Percentiles rank a stretch among this genome's conserved stretches.
Conservation (phyloP, 495 filamentous ascomycete species). For the Penicillium fimorum region DNA sequence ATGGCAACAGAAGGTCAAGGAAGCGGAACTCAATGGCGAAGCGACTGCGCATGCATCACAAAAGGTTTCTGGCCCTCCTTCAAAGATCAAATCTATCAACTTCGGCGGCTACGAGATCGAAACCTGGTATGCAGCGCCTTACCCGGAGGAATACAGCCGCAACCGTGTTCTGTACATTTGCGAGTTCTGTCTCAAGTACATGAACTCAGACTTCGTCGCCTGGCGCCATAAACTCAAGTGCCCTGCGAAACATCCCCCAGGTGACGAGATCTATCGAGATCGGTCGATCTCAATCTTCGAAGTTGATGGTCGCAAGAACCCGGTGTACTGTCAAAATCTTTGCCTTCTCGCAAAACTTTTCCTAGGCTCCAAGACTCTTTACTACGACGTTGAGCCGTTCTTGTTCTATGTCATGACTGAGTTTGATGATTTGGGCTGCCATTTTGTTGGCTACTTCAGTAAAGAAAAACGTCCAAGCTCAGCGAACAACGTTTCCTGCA, state of each 20-base stretch:
- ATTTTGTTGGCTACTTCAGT: constrained; percentile 98
- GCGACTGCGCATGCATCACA: constrained; percentile 48
- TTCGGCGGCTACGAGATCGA: constrained; percentile 98
- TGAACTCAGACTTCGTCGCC: constrained; percentile 97
- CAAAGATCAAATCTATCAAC: constrained; percentile 97
- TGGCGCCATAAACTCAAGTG: constrained; percentile 99
- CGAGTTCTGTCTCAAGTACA: constrained; percentile 98
- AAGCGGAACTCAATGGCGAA: constrained; percentile 48
- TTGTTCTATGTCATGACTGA: constrained; percentile 98
- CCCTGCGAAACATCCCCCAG: constrained; percentile 90
- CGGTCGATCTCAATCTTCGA: constrained; percentile 93
- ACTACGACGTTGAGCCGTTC: constrained; percentile 98
- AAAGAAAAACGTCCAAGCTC: constrained; percentile 97
- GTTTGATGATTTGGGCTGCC: constrained; percentile 87
- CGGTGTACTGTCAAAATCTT: constrained; percentile 95
- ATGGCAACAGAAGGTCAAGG: constrained; percentile 66
- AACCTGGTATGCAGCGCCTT: constrained; percentile 99
- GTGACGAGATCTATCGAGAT: constrained; percentile 97
- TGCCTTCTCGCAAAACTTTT: constrained; percentile 96
- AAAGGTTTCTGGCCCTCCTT: constrained; percentile 81
- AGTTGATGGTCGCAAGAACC: constrained; percentile 94
- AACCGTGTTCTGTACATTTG: constrained; percentile 96
- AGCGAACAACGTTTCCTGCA: constrained; percentile 96
- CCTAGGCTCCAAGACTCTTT: constrained; percentile 93
- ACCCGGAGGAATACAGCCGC: constrained; percentile 96